Evolutionary conservation across 805 yeast species (phyloP).

Genomic region (Pichia paraexigua): DNA sequence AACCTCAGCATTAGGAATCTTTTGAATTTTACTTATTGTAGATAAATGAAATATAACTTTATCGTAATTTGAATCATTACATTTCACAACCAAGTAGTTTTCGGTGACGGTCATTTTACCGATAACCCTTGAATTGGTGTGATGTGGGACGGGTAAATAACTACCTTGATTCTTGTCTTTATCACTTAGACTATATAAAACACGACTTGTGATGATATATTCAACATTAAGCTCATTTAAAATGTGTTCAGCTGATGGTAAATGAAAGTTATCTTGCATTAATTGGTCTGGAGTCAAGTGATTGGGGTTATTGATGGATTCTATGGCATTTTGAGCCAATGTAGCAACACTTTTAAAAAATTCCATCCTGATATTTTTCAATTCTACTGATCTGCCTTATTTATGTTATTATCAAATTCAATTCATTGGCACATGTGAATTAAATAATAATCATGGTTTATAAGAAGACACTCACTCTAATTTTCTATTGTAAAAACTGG

Average conservation of each 20-base stretch:
- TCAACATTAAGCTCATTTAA: constrained; percentile 19
- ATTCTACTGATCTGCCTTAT: neutral
- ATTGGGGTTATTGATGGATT: constrained; percentile 29
- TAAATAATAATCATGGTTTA: neutral
- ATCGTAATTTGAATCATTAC: constrained; percentile 57
- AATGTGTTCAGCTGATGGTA: constrained; percentile 66
- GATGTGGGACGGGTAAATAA: constrained; percentile 19
- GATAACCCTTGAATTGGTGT: neutral
- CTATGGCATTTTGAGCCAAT: constrained; percentile 40
- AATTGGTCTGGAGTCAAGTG: constrained; percentile 60
- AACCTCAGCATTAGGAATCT: constrained; percentile 69
- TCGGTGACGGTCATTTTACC: constrained; percentile 69
- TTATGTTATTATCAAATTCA: neutral
- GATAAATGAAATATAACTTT: constrained; percentile 65
- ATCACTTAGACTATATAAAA: constrained; percentile 5
- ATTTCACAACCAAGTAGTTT: constrained; percentile 68
- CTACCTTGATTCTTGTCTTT: neutral
- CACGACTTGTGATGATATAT: constrained; percentile 7
- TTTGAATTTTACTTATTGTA: constrained; percentile 75
- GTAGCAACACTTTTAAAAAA: constrained; percentile 41
- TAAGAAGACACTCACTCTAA: neutral
- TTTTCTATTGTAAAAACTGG: neutral
- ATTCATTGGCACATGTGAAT: neutral
- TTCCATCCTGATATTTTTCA: constrained; percentile 30
- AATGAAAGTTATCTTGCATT: constrained; percentile 55